Conservation (phyloP, 2,329 filamentous ascomycete genomes). For the Pochonia chlamydosporia region DNA sequence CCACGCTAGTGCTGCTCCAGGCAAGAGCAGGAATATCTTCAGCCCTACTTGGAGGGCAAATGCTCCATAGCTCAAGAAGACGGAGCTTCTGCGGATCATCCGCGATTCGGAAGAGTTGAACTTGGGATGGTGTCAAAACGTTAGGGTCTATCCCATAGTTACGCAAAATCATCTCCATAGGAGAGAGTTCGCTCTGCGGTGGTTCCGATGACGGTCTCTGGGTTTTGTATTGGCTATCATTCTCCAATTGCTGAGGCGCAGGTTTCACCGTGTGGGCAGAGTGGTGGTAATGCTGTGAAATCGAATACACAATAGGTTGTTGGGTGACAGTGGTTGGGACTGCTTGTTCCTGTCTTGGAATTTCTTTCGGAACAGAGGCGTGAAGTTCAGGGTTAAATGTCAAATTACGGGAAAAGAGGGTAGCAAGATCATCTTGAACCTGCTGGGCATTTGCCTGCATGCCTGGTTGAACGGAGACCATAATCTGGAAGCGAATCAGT, state of each 20-base stretch:
- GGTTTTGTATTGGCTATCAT: slow-evolving; percentile 25
- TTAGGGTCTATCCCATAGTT: slow-evolving; percentile 65
- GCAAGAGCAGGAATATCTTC: slow-evolving; percentile 48
- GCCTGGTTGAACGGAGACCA: slow-evolving; percentile 27
- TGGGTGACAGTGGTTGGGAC: slow-evolving; percentile 20
- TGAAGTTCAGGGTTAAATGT: slow-evolving; percentile 47
- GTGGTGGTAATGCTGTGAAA: slow-evolving; percentile 80
- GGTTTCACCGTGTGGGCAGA: slow-evolving; percentile 55
- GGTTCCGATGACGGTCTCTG: slow-evolving; percentile 46
- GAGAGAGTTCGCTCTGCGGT: slow-evolving; percentile 40
- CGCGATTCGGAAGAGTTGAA: slow-evolving; percentile 73
- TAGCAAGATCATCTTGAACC: slow-evolving; percentile 75
- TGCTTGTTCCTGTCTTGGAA: slow-evolving; percentile 22
- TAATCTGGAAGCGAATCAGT: slow-evolving; percentile 15
- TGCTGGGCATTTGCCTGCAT: slow-evolving; percentile 37
- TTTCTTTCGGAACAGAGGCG: slow-evolving; percentile 15
- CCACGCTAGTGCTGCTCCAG: slow-evolving; percentile 46
- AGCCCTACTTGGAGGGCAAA: slow-evolving; percentile 62
- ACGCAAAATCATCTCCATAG: slow-evolving; percentile 52
- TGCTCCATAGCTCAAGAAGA: slow-evolving; percentile 79
- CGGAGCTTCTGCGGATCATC: slow-evolving; percentile 66
- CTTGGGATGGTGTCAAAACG: slow-evolving; percentile 65
- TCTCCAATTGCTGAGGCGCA: slow-evolving; percentile 20
- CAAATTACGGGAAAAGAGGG: slow-evolving; percentile 72
- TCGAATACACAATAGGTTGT: slow-evolving; percentile 63